Percentiles rank a stretch among this genome's conserved stretches.
phyloP scores from a whole-genome alignment of 1,284 basidiomycete species.

The Ustilago nuda region DNA sequence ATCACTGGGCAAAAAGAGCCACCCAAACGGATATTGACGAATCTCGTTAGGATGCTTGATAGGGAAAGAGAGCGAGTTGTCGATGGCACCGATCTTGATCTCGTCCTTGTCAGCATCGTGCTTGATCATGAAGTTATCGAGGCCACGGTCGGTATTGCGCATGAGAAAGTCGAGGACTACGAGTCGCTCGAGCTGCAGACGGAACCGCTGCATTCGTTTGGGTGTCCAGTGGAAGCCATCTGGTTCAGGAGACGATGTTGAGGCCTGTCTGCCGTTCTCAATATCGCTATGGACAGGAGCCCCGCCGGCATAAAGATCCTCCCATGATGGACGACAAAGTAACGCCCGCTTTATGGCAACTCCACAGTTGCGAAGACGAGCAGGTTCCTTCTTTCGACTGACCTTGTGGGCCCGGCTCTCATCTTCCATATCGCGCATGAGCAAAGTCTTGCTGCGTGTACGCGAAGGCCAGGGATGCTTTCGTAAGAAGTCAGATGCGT shows the following conservation, averaged over 20 bases:
- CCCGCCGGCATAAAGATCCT: conserved; percentile 73
- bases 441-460: conserved; percentile 73
- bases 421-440: conserved; percentile 78
- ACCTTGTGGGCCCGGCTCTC: conserved; percentile 73
- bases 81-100: conserved; percentile 83
- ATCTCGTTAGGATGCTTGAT: conserved; percentile 81
- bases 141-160: conserved; percentile 77
- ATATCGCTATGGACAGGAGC: conserved; percentile 71
- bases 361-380: conserved; percentile 58
- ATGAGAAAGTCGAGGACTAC: conserved; percentile 81
- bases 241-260: conserved; percentile 5
- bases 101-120: conserved; percentile 78
- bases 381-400: conserved; percentile 57
- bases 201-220: conserved; percentile 80
- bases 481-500: conserved; percentile 86
- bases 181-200: conserved; percentile 85
- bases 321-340: conserved; percentile 76
- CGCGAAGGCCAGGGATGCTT: conserved; percentile 89
- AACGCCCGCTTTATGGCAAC: conserved; percentile 60
- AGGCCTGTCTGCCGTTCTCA: conserved; percentile 39
- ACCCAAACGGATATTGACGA: conserved; percentile 90
- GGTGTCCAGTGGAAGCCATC: conserved; percentile 81
- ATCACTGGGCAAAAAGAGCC: conserved; percentile 84
- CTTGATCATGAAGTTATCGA: conserved; percentile 71
- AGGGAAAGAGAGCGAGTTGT: conserved; percentile 89